phyloP scores from a whole-genome alignment of 352 stramenopile genomes.

The Pythium phragmitis region DNA sequence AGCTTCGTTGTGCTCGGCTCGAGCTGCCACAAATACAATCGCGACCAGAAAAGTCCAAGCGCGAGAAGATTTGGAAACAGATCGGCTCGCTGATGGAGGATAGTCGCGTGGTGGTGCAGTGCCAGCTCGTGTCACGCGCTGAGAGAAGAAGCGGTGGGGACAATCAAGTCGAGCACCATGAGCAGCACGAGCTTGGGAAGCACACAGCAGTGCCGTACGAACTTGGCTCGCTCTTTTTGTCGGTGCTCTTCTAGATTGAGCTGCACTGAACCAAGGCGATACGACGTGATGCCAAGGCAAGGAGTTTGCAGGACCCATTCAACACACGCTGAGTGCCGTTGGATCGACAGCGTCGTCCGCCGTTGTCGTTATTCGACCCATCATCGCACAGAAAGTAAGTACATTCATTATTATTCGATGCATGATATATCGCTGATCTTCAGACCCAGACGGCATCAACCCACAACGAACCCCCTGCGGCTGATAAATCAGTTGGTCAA shows the following conservation, averaged over 20 bases:
- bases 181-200: background rate
- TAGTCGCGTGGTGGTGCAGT: slow-evolving; percentile 70
- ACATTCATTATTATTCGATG: too few relatives aligned
- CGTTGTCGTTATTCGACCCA: too few relatives aligned
- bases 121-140: slow-evolving; percentile 43
- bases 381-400: too few relatives aligned
- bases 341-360: too few relatives aligned
- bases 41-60: background rate
- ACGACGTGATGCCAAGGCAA: too few relatives aligned
- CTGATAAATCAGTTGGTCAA: too few relatives aligned
- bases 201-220: slow-evolving; percentile 26
- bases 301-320: too few relatives aligned
- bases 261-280: too few relatives aligned
- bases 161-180: slow-evolving; percentile 24
- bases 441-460: too few relatives aligned
- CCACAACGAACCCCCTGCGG: too few relatives aligned
- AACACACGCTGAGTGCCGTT: too few relatives aligned
- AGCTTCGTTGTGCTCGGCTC: slow-evolving; percentile 40
- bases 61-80: slow-evolving; percentile 66
- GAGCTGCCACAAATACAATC: slow-evolving; percentile 34
- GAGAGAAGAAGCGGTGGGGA: slow-evolving; percentile 10
- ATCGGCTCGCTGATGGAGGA: slow-evolving; percentile 66
- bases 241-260: slow-evolving; percentile 43
- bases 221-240: slow-evolving; percentile 61
- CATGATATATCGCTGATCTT: too few relatives aligned